These are phyloP conservation scores for Heritiera fomes DNA, from an alignment of 345 rosid species.

Conservation along the genomic window DNA sequence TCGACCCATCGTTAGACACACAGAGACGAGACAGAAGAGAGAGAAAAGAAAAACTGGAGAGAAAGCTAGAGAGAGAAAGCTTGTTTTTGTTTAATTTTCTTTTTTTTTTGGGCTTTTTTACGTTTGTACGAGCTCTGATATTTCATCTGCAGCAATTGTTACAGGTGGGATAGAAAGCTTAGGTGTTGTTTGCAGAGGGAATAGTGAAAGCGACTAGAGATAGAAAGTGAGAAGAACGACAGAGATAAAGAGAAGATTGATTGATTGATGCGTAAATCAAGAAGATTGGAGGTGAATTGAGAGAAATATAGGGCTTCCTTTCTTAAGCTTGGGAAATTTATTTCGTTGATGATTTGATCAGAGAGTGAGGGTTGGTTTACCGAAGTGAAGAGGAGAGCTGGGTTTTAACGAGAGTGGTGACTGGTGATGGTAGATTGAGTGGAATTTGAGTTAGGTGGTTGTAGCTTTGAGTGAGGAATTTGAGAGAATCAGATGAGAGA, in stretches of 20 bases:
- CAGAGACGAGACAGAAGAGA: slow-evolving; percentile 30
- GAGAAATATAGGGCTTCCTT: slow-evolving; percentile 15
- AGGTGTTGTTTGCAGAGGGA: slow-evolving; percentile 23
- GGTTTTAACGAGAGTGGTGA: background rate
- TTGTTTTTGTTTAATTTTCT: background rate
- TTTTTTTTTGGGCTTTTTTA: background rate
- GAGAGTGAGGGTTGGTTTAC: background rate
- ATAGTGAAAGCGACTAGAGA: slow-evolving; percentile 34
- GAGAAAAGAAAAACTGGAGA: slow-evolving; percentile 4
- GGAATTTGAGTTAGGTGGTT: background rate
- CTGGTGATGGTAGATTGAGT: slow-evolving; percentile 15
- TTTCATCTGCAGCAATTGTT: slow-evolving; percentile 32
- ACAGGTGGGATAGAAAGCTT: slow-evolving; percentile 4
- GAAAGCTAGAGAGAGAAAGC: slow-evolving; percentile 23
- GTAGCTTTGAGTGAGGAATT: slow-evolving; percentile 1
- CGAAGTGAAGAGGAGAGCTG: background rate
- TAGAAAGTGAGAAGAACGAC: slow-evolving; percentile 14
- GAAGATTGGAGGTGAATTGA: slow-evolving; percentile 30
- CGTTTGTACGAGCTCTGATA: slow-evolving; percentile 30
- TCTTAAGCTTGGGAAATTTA: background rate
- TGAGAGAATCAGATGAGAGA: slow-evolving; percentile 46
- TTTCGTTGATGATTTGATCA: slow-evolving; percentile 28
- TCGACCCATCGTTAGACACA: slow-evolving; percentile 23
- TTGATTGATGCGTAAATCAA: slow-evolving; percentile 34
- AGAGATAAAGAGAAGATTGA: background rate